Evolutionary conservation across 73 alveolate species (phyloP), one percentile per base, ranked within the genome.

Genomic region (Paramecium caudatum): DNA sequence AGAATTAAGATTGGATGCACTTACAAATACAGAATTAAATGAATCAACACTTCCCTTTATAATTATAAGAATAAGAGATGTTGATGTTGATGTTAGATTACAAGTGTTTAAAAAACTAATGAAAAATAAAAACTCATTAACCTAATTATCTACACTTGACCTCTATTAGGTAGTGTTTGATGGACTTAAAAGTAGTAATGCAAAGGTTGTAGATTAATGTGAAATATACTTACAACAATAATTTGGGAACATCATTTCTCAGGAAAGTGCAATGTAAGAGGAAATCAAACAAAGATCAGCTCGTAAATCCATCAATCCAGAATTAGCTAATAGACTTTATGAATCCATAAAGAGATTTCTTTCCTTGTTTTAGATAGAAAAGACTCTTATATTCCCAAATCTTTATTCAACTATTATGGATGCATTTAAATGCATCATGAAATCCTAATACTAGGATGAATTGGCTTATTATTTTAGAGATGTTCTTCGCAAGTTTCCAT

Each of bases 11-110:
- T 43, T 62, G 12, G 62, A 62, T n/a, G 87, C 93, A 33, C 34
- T 86, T 15, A 86, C 80, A 25, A 86, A 86, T 27, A 45, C 80
- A 34, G 93, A 86, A 86, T 62, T 86, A 78, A 86, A 86, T 63
- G 93, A 86, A 25, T 37, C 81, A 4, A 62, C 93, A 1, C 80
- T 86, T 78, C 87, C 87, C 13, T 78, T 49, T 63, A 32, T 86
- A 21, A 86, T 86, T 12, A 61, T 46, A 41, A 86, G 93, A 86
- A 61, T 86, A 12, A 86, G 93, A 63, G 93, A 86, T 86, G 46
- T 46, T 3, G 69, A 86, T 65, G 81, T 47, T 3, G 90, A 62
- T 43, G 84, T 86, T 8, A 63, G 93, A 63, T 49, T 55, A 2
- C 43, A 49, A 4, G 87, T 86, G 21, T 63, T 86, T 36, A 86